Evolutionary conservation across 2,329 filamentous ascomycete species (phyloP).

Genomic region (Spiromastix sp.): DNA sequence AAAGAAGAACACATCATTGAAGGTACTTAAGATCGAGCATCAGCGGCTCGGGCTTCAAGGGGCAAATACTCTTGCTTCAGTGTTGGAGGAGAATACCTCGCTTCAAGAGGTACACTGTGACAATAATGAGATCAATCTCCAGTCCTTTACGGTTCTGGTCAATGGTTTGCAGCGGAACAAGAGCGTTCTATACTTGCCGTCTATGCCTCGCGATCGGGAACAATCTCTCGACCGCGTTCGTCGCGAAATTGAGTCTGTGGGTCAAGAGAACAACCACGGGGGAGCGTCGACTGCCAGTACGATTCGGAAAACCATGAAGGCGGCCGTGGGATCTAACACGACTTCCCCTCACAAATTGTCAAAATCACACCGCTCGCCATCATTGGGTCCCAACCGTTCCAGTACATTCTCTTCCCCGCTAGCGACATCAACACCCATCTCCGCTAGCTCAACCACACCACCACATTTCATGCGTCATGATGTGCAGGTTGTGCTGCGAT

Average conservation of each 20-base stretch:
- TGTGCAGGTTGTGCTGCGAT: slow-evolving; percentile 30
- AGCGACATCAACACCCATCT: slow-evolving; percentile 5
- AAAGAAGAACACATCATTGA: slow-evolving; percentile 52
- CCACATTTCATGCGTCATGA: slow-evolving; percentile 20
- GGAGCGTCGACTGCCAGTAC: slow-evolving; percentile 26
- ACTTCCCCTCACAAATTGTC: slow-evolving; percentile 20
- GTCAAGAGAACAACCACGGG: slow-evolving; percentile 26
- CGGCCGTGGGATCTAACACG: slow-evolving; percentile 26
- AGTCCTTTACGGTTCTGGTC: slow-evolving; percentile 58
- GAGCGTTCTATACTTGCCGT: slow-evolving; percentile 51
- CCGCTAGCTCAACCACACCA: slow-evolving; percentile 4
- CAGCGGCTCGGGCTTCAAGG: slow-evolving; percentile 61
- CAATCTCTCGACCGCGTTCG: slow-evolving; percentile 51
- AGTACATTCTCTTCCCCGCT: slow-evolving; percentile 9
- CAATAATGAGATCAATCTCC: slow-evolving; percentile 61
- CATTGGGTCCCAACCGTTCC: slow-evolving; percentile 1
- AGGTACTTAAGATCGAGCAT: slow-evolving; percentile 53
- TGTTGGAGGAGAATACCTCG: slow-evolving; percentile 53
- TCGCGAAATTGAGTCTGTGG: slow-evolving; percentile 44
- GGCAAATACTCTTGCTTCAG: slow-evolving; percentile 58
- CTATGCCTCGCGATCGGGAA: slow-evolving; percentile 51
- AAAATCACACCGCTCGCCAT: slow-evolving; percentile 16
- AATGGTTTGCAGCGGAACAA: slow-evolving; percentile 58
- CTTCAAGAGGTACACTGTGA: slow-evolving; percentile 59
- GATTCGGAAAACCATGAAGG: slow-evolving; percentile 34